Base-by-base conservation (phyloP, 1,139 yeast genomes). In the Saccharomyces hybrid region DNA sequence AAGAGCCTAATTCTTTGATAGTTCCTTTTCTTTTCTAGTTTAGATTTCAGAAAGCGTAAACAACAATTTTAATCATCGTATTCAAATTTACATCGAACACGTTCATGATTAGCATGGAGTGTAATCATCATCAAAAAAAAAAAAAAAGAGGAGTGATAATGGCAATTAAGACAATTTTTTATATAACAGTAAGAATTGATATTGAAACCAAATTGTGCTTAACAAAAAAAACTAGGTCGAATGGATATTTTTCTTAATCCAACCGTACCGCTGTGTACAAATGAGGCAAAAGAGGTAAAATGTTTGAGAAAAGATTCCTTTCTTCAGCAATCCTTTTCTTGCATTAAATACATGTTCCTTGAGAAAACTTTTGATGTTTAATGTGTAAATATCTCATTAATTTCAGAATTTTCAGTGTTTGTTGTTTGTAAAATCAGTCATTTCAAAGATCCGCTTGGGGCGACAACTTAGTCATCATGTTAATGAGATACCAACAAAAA, bases 371-470 rank as follows among this genome's bases (percentile, higher is more conserved):
- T 31, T 11, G 16, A 34, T 16, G 44, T 16, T 20, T 38, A 38
- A 16, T 9, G 44, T 20, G 25, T 16, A 38, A 14, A 26, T 16
- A 25, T 23, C 27, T 20, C 25, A 31, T 41, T 13, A 48, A 47
- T 31, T 47, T 67, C 70, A 67, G 70, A 67, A 65, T 65, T 66
- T 64, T 66, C 69, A 66, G 71, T 66, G 70, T 67, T 66, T 67
- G 68, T 67, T 64, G 60, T 56, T 66, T 64, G 68, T 55, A 16
- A 38, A 59, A 56, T 67, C 70, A 61, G 68, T 68, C 71, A 67
- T 66, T 58, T 62, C 64, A 58, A 58, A 55, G 52, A 63, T 65
- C 71, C 70, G 70, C 65, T 61, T 68, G 71, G 71, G 71, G 71
- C 71, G 71, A 68, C 71, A 68, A 64, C 70, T 59, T 54, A 56